phyloP scores from a whole-genome alignment of 495 filamentous ascomycete genomes.

The Letharia lupina region DNA sequence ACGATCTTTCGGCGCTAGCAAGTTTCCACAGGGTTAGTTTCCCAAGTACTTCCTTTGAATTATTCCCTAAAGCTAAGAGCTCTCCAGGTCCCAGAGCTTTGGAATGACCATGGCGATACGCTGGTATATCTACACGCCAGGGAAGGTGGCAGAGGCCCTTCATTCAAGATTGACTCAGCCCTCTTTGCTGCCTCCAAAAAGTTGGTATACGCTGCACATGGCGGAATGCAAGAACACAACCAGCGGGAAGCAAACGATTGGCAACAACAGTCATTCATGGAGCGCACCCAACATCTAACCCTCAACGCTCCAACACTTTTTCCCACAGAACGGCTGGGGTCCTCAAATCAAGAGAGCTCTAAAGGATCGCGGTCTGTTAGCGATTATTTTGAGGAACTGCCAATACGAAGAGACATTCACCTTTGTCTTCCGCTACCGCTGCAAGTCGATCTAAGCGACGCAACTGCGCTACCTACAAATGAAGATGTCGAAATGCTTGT shows the following conservation, averaged over 20 bases:
- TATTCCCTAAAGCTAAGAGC: neutral
- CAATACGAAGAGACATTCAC: slow-evolving; percentile 45
- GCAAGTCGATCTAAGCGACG: slow-evolving; percentile 40
- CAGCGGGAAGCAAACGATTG: slow-evolving; percentile 1
- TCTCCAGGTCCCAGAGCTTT: slow-evolving; percentile 69
- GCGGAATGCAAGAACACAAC: slow-evolving; percentile 27
- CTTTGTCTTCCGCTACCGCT: slow-evolving; percentile 60
- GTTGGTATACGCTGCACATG: slow-evolving; percentile 60
- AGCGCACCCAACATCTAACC: slow-evolving; percentile 24
- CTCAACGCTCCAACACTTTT: slow-evolving; percentile 29
- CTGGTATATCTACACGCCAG: slow-evolving; percentile 73
- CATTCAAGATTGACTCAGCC: slow-evolving; percentile 68
- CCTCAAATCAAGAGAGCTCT: slow-evolving; percentile 23
- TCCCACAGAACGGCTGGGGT: slow-evolving; percentile 24
- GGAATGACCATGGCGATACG: slow-evolving; percentile 79
- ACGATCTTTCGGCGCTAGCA: slow-evolving; percentile 49
- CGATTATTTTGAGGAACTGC: slow-evolving; percentile 31
- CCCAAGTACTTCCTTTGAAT: neutral
- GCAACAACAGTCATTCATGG: slow-evolving; percentile 17
- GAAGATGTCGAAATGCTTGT: slow-evolving; percentile 63
- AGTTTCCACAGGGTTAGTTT: slow-evolving; percentile 26
- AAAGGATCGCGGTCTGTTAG: slow-evolving; percentile 25
- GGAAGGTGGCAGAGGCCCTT: slow-evolving; percentile 56
- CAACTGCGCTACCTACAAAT: slow-evolving; percentile 34
- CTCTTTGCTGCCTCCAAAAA: slow-evolving; percentile 61